These are phyloP conservation scores for Nothophytophthora sp. DNA, from an alignment of 352 stramenopile genomes.

Conservation along the genomic window DNA sequence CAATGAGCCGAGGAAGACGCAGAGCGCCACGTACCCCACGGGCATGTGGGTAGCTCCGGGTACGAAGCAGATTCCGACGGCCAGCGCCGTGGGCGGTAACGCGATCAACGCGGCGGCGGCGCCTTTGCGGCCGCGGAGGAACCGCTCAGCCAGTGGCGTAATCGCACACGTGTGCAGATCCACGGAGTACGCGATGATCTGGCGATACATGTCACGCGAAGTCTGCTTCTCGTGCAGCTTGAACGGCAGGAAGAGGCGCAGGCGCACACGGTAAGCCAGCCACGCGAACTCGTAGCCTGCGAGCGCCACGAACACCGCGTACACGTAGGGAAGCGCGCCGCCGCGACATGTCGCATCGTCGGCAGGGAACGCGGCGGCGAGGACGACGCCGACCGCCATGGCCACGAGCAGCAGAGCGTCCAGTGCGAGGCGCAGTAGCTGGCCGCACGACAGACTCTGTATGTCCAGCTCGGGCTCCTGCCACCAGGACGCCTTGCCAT, in stretches of 20 bases:
- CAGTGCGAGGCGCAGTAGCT: slow-evolving; percentile 28
- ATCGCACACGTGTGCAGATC: slow-evolving; percentile 54
- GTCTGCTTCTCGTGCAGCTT: slow-evolving; percentile 74
- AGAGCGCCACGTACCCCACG: slow-evolving; percentile 42
- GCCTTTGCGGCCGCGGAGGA: slow-evolving; percentile 29
- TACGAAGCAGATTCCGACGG: slow-evolving; percentile 25
- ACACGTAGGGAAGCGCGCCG: slow-evolving; percentile 51
- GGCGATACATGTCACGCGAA: slow-evolving; percentile 60
- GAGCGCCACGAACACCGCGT: slow-evolving; percentile 39
- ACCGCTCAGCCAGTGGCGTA: slow-evolving; percentile 47
- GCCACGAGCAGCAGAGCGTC: slow-evolving; percentile 39
- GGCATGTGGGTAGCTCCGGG: slow-evolving; percentile 26
- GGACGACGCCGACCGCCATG: slow-evolving; percentile 28
- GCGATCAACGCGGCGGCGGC: slow-evolving; percentile 25
- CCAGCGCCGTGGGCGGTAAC: slow-evolving; percentile 4
- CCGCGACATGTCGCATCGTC: slow-evolving; percentile 25
- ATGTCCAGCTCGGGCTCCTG: slow-evolving; percentile 16
- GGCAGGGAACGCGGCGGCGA: slow-evolving; percentile 35
- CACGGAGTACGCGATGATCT: slow-evolving; percentile 73
- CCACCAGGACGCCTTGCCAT: slow-evolving; percentile 39
- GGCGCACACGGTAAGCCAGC: slow-evolving; percentile 54
- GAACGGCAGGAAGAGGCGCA: slow-evolving; percentile 62
- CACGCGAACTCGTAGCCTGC: slow-evolving; percentile 61
- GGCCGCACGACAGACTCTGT: slow-evolving; percentile 21
- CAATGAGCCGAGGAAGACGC: slow-evolving; percentile 39